Conservation (phyloP, 1,284 basidiomycete species). For the Abortiporus biennis region DNA sequence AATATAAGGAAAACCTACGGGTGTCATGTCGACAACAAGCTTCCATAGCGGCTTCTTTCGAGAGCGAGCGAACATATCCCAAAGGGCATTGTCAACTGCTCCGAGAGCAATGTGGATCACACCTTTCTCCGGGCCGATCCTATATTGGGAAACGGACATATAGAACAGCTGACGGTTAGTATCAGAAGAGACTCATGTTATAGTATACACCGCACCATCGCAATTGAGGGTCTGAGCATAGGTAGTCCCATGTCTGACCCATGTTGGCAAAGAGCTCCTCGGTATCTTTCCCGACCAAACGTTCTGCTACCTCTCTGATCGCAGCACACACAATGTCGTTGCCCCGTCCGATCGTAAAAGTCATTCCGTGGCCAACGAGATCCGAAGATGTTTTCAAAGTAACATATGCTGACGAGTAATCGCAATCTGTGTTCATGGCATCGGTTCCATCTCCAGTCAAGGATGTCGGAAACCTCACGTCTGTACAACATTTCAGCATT, state of each 20-base stretch:
- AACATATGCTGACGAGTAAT: constrained; percentile 92
- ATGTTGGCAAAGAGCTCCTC: constrained; percentile 85
- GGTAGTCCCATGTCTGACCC: constrained; percentile 77
- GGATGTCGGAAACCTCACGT: constrained; percentile 81
- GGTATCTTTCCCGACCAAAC: constrained; percentile 80
- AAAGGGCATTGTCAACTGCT: constrained; percentile 76
- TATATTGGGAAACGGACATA: constrained; percentile 18
- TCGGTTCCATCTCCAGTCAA: constrained; percentile 85
- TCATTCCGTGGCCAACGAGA: constrained; percentile 88
- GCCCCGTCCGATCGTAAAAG: constrained; percentile 94
- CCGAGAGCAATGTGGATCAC: constrained; percentile 80
- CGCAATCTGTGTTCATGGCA: constrained; percentile 92
- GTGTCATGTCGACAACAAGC: constrained; percentile 77
- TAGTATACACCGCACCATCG: too few relatives aligned
- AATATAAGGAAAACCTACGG: constrained; percentile 36
- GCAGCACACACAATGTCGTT: constrained; percentile 90
- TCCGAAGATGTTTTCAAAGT: constrained; percentile 68
- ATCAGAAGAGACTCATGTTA: constrained; percentile 25
- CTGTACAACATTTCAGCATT: constrained; percentile 28
- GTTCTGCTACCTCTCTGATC: constrained; percentile 72
- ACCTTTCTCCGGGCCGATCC: constrained; percentile 87
- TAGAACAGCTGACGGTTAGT: not conserved
- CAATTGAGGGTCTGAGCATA: constrained; percentile 83
- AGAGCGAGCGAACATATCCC: constrained; percentile 80
- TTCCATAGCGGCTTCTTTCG: constrained; percentile 83